Conservation (phyloP, 805 yeast species). For the Candida jianshihensis region DNA sequence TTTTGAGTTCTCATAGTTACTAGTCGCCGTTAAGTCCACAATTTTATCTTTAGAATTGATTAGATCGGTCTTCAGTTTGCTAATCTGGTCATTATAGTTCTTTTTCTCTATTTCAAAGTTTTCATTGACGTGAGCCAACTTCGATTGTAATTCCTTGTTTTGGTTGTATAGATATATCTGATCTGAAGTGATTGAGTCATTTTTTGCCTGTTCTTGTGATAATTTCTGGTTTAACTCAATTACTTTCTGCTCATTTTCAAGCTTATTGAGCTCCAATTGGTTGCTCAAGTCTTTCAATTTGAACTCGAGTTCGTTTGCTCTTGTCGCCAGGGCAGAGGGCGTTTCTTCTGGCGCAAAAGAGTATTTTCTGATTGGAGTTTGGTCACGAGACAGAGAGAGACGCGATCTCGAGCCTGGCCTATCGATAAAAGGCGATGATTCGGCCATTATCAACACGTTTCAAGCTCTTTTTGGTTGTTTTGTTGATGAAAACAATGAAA, state of each 20-base stretch:
- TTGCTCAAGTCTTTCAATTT: constrained; percentile 30
- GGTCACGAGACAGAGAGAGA: no score
- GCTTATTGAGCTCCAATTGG: constrained; percentile 30
- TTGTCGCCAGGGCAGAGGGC: constrained; percentile 5
- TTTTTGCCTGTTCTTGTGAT: constrained; percentile 10
- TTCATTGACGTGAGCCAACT: constrained; percentile 21
- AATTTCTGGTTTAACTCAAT: constrained; percentile 24
- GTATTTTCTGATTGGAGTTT: no score
- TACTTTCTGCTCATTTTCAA: constrained; percentile 25
- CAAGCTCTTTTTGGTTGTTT: no score
- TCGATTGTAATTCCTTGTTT: constrained; percentile 23
- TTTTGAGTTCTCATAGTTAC: constrained; percentile 13
- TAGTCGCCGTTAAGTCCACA: constrained; percentile 11
- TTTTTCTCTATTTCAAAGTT: constrained; percentile 19
- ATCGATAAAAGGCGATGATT: constrained; percentile 31
- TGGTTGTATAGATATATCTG: constrained; percentile 31
- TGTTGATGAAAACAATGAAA: background rate
- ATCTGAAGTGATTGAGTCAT: constrained; percentile 20
- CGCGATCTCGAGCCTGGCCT: no score
- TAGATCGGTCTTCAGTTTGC: constrained; percentile 31
- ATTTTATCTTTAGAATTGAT: constrained; percentile 7
- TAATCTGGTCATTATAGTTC: constrained; percentile 22
- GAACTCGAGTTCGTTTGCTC: constrained; percentile 27
- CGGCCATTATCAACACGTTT: constrained; percentile 6
- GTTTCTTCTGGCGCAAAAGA: background rate